Conservation (phyloP, 805 yeast genomes). For the Isabelozyma rhagii region DNA sequence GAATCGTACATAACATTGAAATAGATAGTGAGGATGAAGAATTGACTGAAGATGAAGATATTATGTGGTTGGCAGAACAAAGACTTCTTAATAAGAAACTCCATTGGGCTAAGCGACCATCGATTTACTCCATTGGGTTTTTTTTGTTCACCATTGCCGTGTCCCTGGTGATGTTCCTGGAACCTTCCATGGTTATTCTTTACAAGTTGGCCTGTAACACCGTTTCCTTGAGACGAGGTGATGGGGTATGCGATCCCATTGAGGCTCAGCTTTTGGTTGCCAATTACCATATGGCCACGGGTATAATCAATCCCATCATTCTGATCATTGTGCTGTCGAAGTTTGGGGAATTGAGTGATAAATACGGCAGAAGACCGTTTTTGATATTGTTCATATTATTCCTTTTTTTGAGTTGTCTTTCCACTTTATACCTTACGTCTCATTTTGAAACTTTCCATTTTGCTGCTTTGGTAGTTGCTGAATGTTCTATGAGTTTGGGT, state of each 20-base stretch:
- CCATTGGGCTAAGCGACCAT: slow-evolving; percentile 53
- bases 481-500: slow-evolving; percentile 30
- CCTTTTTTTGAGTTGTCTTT: slow-evolving; percentile 10
- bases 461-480: slow-evolving; percentile 35
- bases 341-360: slow-evolving; percentile 28
- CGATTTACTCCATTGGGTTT: slow-evolving; percentile 42
- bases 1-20: not conserved
- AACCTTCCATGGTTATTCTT: slow-evolving; percentile 18
- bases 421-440: slow-evolving; percentile 10
- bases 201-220: slow-evolving; percentile 25
- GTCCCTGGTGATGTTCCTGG: slow-evolving; percentile 17
- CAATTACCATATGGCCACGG: slow-evolving; percentile 40
- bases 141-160: slow-evolving; percentile 38
- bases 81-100: slow-evolving; percentile 33
- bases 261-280: slow-evolving; percentile 38
- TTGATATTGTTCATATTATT: slow-evolving; percentile 5
- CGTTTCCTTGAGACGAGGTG: slow-evolving; percentile 3
- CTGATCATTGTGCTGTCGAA: slow-evolving; percentile 51
- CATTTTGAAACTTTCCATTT: slow-evolving; percentile 21
- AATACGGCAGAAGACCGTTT: slow-evolving; percentile 28
- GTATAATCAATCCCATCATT: slow-evolving; percentile 40
- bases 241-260: slow-evolving; percentile 24
- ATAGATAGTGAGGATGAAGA: slow-evolving; percentile 18
- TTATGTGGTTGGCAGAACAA: slow-evolving; percentile 44
- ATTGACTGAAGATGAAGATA: slow-evolving; percentile 28